phyloP scores from a whole-genome alignment of 169 alveolate species.

The Neospora caninum region DNA sequence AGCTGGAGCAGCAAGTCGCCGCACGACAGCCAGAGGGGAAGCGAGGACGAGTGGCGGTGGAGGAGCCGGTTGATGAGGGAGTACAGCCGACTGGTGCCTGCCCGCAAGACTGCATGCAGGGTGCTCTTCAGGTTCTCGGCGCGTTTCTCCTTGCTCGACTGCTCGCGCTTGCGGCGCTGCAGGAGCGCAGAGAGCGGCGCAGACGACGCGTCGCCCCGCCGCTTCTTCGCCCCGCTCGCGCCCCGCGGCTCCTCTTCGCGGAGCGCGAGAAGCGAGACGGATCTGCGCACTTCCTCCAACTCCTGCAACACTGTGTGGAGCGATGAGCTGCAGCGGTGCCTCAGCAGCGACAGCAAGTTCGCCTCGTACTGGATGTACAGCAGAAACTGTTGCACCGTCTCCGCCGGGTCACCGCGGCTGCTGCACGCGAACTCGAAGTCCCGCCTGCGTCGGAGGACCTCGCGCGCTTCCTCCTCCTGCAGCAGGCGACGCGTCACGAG shows the following conservation, averaged over 20 bases:
- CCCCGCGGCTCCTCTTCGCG: neutral
- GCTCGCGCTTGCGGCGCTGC: neutral
- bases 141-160: neutral
- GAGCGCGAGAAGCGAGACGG: neutral
- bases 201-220: neutral
- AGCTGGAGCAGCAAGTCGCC: conserved; percentile 56
- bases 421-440: conserved; percentile 23
- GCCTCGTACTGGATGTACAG: conserved; percentile 27
- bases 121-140: neutral
- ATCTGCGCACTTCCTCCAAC: neutral
- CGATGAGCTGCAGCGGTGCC: conserved; percentile 17
- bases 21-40: conserved; percentile 23
- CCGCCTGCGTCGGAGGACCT: neutral
- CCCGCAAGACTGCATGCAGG: conserved; percentile 10
- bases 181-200: neutral
- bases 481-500: conserved; percentile 44
- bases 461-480: conserved; percentile 44
- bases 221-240: neutral
- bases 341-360: conserved; percentile 7
- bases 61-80: conserved; percentile 30
- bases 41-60: neutral
- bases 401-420: neutral
- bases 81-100: conserved; percentile 12
- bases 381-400: conserved; percentile 25
- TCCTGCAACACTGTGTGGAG: neutral